phyloP scores from a whole-genome alignment of 495 filamentous ascomycete species.

The Penicillium samsonianum region DNA sequence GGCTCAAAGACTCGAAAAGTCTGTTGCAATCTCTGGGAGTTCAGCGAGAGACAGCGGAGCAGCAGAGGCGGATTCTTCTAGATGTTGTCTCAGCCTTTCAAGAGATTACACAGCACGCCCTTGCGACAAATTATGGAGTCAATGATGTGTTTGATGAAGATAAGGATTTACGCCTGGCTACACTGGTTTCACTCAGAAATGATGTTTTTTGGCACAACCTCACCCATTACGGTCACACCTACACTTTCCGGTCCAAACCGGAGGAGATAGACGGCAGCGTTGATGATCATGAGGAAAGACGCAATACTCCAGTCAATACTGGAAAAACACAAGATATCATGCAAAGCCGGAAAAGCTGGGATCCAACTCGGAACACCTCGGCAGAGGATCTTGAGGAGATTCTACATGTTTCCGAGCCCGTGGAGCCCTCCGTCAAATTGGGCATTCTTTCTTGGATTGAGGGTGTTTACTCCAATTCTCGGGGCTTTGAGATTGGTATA shows the following conservation, averaged over 20 bases:
- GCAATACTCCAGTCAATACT: not conserved
- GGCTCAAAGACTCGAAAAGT: constrained; percentile 34
- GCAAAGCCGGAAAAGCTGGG: constrained; percentile 4
- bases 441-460: constrained; percentile 36
- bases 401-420: constrained; percentile 11
- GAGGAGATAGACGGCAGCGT: not conserved
- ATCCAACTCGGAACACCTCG: not conserved
- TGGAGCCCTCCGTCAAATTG: constrained; percentile 5
- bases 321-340: not conserved
- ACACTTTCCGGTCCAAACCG: not conserved
- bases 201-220: constrained; percentile 46
- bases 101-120: constrained; percentile 34
- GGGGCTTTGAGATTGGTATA: constrained; percentile 39
- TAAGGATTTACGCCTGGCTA: constrained; percentile 42
- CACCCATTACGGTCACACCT: constrained; percentile 36
- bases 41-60: constrained; percentile 38
- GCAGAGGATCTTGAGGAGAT: constrained; percentile 30
- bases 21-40: constrained; percentile 46
- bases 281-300: not conserved
- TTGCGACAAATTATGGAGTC: constrained; percentile 46
- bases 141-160: constrained; percentile 40
- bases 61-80: constrained; percentile 49
- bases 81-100: constrained; percentile 47
- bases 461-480: constrained; percentile 26
- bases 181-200: constrained; percentile 43